These are phyloP conservation scores for Astrephomene gubernaculifera DNA, from an alignment of 139 green algal genomes.

Conservation along the genomic window DNA sequence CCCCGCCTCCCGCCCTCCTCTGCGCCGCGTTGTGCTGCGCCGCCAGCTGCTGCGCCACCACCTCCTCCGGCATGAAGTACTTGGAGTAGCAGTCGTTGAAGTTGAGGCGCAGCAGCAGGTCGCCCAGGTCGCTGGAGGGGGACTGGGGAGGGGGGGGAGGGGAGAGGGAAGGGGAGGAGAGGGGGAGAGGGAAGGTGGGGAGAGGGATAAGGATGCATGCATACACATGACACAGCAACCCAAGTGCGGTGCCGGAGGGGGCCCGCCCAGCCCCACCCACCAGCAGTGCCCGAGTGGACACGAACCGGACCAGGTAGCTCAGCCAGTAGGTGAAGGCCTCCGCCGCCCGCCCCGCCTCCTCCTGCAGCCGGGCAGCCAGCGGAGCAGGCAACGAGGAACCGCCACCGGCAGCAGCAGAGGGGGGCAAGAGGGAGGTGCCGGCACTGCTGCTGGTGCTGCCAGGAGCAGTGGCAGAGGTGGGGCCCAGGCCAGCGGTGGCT, in stretches of 20 bases:
- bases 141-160: background rate
- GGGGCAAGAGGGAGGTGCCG: too few species aligned
- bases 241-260: background rate
- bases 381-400: background rate
- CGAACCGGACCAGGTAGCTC: slow-evolving; percentile 8
- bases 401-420: too few species aligned
- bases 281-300: slow-evolving; percentile 16
- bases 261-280: background rate
- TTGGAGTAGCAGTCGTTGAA: slow-evolving; percentile 15
- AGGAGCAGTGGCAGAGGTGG: too few species aligned
- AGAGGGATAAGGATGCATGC: background rate
- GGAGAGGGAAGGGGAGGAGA: too few species aligned
- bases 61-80: slow-evolving; percentile 12
- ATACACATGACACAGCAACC: background rate
- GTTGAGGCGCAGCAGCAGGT: slow-evolving; percentile 44
- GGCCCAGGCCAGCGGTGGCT: too few species aligned
- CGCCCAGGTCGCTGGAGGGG: slow-evolving; percentile 16
- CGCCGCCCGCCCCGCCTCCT: background rate
- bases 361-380: background rate
- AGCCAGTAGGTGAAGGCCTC: background rate
- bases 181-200: background rate
- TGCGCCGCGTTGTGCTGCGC: background rate
- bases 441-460: too few species aligned
- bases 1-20: background rate
- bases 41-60: slow-evolving; percentile 25